Conservation (phyloP, 169 alveolate genomes). For the Perkinsus olseni region DNA sequence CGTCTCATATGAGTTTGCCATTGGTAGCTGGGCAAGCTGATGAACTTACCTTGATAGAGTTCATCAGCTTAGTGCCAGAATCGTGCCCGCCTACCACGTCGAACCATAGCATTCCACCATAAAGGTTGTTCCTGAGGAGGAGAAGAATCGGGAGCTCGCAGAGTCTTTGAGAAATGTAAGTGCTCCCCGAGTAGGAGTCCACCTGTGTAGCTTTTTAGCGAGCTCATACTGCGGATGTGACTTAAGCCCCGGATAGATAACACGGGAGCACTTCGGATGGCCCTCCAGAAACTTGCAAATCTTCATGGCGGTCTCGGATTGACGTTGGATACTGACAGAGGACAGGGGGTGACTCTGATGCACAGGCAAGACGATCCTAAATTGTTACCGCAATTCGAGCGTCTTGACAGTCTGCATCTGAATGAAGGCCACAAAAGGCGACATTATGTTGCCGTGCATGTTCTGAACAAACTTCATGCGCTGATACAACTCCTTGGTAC, state of each 20-base stretch:
- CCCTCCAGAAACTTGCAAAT: slow-evolving; percentile 38
- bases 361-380: neutral
- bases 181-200: no score
- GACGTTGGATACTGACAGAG: slow-evolving; percentile 27
- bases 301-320: slow-evolving; percentile 41
- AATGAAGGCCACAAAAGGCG: slow-evolving; percentile 43
- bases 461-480: slow-evolving; percentile 36
- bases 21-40: no score
- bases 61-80: neutral
- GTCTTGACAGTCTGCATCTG: slow-evolving; percentile 37
- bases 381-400: slow-evolving; percentile 25
- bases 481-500: slow-evolving; percentile 19
- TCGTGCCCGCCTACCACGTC: slow-evolving; percentile 15
- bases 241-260: slow-evolving; percentile 46
- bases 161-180: no score
- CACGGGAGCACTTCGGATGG: slow-evolving; percentile 29
- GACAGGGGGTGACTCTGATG: no score
- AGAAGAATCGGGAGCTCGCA: no score
- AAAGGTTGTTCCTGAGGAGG: slow-evolving; percentile 20
- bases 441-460: slow-evolving; percentile 51
- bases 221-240: slow-evolving; percentile 45
- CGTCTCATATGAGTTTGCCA: no score
- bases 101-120: slow-evolving; percentile 54
- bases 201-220: slow-evolving; percentile 45
- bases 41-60: neutral